These are phyloP conservation scores for Moesziomyces sp. DNA, from an alignment of 1,284 basidiomycete species.

Conservation along the genomic window DNA sequence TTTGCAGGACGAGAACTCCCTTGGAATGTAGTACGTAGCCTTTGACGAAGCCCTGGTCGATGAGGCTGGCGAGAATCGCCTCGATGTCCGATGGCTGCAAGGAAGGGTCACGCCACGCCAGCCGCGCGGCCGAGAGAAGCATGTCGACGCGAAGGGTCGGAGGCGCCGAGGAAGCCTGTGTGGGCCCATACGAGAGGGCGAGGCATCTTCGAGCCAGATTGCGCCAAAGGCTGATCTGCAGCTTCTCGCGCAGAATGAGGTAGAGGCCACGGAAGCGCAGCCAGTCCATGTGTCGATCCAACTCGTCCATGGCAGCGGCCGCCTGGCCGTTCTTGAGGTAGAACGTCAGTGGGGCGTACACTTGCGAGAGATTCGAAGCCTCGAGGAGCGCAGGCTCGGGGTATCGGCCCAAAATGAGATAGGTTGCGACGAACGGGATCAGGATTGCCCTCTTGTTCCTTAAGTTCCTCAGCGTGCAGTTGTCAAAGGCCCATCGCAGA, in stretches of 20 bases:
- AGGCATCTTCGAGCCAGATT: conserved; percentile 65
- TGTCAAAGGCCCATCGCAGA: conserved; percentile 67
- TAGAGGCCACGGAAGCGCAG: conserved; percentile 67
- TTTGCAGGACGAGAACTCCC: conserved; percentile 67
- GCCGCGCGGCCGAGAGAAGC: conserved; percentile 61
- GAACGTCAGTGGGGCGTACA: conserved; percentile 53
- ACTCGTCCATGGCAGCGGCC: conserved; percentile 45
- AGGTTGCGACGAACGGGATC: conserved; percentile 67
- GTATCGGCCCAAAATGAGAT: conserved; percentile 68
- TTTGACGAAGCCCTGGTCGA: conserved; percentile 69
- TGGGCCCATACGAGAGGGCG: conserved; percentile 12
- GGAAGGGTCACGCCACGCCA: conserved; percentile 63
- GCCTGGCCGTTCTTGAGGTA: conserved; percentile 65
- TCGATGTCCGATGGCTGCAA: conserved; percentile 68
- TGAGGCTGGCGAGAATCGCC: conserved; percentile 67
- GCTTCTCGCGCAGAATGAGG: conserved; percentile 68
- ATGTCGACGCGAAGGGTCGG: conserved; percentile 63
- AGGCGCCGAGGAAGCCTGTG: conserved; percentile 50
- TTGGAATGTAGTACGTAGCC: conserved; percentile 69
- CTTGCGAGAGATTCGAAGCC: conserved; percentile 54
- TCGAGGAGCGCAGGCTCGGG: conserved; percentile 60
- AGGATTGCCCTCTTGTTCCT: conserved; percentile 67
- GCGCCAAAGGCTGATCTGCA: conserved; percentile 69
- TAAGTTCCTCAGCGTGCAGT: conserved; percentile 57
- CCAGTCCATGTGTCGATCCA: conserved; percentile 66